Conservation (phyloP, 2,329 filamentous ascomycete species). For the Colletotrichum sp. region DNA sequence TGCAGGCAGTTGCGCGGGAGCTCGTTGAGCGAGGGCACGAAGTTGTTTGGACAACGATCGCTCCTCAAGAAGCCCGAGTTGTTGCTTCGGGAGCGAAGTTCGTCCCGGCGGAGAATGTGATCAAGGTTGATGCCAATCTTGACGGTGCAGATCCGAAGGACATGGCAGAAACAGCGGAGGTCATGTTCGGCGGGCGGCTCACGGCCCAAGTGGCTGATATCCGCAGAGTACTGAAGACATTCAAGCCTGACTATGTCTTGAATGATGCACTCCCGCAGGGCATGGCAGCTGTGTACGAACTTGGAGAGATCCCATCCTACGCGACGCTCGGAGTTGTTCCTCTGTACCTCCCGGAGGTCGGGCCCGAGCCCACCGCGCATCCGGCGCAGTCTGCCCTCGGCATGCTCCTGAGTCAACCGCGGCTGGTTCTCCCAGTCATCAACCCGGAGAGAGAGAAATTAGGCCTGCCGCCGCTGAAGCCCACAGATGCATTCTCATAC, state of each 20-base stretch:
- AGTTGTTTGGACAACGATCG: slow-evolving; percentile 41
- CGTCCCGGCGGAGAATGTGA: slow-evolving; percentile 32
- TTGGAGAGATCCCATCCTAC: slow-evolving; percentile 37
- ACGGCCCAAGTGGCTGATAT: slow-evolving; percentile 40
- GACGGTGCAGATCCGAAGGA: slow-evolving; percentile 30
- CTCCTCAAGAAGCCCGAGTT: slow-evolving; percentile 36
- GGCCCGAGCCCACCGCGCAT: slow-evolving; percentile 27
- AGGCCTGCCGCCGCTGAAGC: slow-evolving; percentile 30
- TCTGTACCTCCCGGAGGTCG: slow-evolving; percentile 38
- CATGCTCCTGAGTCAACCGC: slow-evolving; percentile 31
- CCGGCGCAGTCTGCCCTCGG: slow-evolving; percentile 27
- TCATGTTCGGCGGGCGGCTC: slow-evolving; percentile 30
- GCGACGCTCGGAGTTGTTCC: slow-evolving; percentile 44
- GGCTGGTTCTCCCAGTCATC: slow-evolving; percentile 30
- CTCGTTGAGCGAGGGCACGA: slow-evolving; percentile 41
- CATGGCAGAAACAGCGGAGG: slow-evolving; percentile 32
- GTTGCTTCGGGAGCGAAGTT: slow-evolving; percentile 37
- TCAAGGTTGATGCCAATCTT: slow-evolving; percentile 34
- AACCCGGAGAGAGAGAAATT: slow-evolving; percentile 34
- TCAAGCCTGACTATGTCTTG: slow-evolving; percentile 35
- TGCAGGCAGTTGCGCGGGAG: slow-evolving; percentile 42
- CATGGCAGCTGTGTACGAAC: slow-evolving; percentile 37
- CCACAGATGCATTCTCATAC: slow-evolving; percentile 36
- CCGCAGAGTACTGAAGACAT: slow-evolving; percentile 31
- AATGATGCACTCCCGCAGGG: slow-evolving; percentile 43